phyloP scores from a whole-genome alignment of 371 early-diverging fungal species.

The Apophysomyces ossiformis region DNA sequence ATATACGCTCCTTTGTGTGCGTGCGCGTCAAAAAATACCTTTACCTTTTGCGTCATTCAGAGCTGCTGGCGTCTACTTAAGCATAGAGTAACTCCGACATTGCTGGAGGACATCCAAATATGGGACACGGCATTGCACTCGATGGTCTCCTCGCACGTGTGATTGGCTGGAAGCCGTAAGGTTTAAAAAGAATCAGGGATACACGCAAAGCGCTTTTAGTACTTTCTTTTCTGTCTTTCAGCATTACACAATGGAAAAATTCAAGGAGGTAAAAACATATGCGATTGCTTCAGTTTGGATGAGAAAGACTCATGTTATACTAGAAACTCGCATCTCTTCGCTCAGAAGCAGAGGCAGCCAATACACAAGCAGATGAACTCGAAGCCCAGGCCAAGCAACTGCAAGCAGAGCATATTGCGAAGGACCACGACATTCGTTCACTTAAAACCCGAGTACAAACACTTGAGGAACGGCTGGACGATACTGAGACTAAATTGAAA shows the following conservation, averaged over 20 bases:
- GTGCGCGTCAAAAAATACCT: no score
- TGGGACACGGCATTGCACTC: conserved; percentile 9
- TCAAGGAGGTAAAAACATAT: conserved; percentile 53
- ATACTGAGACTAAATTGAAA: conserved; percentile 62
- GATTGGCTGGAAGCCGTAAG: conserved; percentile 2
- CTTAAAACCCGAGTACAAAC: conserved; percentile 68
- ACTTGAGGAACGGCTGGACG: conserved; percentile 70
- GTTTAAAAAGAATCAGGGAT: conserved; percentile 6
- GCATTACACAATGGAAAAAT: conserved; percentile 48
- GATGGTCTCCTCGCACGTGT: neutral
- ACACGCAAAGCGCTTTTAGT: neutral
- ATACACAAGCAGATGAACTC: conserved; percentile 69
- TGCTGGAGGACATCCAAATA: conserved; percentile 7
- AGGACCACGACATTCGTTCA: conserved; percentile 80
- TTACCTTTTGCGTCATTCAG: no score
- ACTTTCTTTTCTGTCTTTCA: conserved; percentile 10
- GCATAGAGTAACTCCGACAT: no score
- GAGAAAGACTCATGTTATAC: neutral
- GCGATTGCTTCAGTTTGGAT: neutral
- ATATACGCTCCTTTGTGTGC: no score
- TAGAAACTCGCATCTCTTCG: conserved; percentile 76
- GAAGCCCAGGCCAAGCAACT: conserved; percentile 69
- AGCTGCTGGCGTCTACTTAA: no score
- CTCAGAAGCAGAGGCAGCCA: conserved; percentile 72
- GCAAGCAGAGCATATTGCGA: conserved; percentile 64